These are phyloP conservation scores for Tubosaeta sp. DNA, from an alignment of 768 basidiomycete genomes.

Conservation along the genomic window DNA sequence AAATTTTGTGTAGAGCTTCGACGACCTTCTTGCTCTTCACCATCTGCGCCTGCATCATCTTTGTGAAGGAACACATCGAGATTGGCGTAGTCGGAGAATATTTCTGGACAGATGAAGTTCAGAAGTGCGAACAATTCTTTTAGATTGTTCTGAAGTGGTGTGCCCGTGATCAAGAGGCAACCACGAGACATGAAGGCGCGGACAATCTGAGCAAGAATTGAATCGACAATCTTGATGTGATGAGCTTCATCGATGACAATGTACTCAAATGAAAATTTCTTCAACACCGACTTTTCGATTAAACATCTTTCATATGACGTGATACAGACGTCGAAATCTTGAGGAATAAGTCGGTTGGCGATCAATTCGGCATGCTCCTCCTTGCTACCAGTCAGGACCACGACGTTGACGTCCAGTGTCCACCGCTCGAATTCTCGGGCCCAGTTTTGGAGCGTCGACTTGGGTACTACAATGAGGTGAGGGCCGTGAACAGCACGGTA, in stretches of 20 bases:
- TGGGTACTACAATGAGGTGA: conserved; percentile 96
- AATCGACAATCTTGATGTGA: conserved; percentile 98
- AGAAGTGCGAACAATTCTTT: conserved; percentile 90
- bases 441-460: conserved; percentile 98
- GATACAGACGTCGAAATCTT: conserved; percentile 91
- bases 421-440: conserved; percentile 86
- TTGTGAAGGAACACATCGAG: conserved; percentile 93
- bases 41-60: conserved; percentile 62
- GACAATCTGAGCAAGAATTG: conserved; percentile 91
- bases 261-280: conserved; percentile 96
- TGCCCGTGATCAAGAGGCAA: conserved; percentile 91
- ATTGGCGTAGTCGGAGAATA: conserved; percentile 87
- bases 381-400: conserved; percentile 80
- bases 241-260: conserved; percentile 99
- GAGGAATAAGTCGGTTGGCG: conserved; percentile 69
- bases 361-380: conserved; percentile 87
- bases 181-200: conserved; percentile 86
- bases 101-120: conserved; percentile 97
- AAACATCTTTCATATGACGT: conserved; percentile 97
- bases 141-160: conserved; percentile 93
- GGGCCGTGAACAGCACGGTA: conserved; percentile 72
- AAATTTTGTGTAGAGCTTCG: conserved; percentile 94
- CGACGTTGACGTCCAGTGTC: conserved; percentile 83
- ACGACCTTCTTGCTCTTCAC: conserved; percentile 87
- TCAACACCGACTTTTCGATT: conserved; percentile 87